These are phyloP conservation scores for Alternaria hordeiaustralica DNA, from an alignment of 2,329 filamentous ascomycete genomes.

Conservation along the genomic window DNA sequence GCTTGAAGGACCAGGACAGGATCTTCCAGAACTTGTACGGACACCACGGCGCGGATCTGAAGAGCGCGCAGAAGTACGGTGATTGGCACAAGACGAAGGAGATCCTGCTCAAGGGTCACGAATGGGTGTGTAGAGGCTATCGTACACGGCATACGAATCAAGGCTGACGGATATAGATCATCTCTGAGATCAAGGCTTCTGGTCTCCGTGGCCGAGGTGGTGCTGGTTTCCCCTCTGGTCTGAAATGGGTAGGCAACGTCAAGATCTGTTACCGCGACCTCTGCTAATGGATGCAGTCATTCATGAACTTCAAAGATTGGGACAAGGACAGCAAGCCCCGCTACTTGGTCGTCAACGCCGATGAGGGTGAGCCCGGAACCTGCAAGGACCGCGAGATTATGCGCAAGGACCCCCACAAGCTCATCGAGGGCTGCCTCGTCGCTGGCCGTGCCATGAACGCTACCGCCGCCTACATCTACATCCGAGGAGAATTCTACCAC, in stretches of 20 bases:
- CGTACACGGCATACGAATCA: background rate
- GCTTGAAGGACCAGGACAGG: slow-evolving; percentile 92
- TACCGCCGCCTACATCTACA: slow-evolving; percentile 98
- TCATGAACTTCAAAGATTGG: slow-evolving; percentile 99
- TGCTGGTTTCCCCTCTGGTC: slow-evolving; percentile 94
- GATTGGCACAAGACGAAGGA: slow-evolving; percentile 99
- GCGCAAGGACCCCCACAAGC: slow-evolving; percentile 99
- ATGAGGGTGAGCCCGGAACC: slow-evolving; percentile 97
- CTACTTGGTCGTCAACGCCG: slow-evolving; percentile 97
- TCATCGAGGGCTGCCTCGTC: slow-evolving; percentile 94
- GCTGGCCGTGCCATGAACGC: slow-evolving; percentile 99
- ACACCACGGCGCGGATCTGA: slow-evolving; percentile 87
- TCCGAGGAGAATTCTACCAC: slow-evolving; percentile 96
- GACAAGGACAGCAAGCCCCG: slow-evolving; percentile 96
- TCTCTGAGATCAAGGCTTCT: slow-evolving; percentile 95
- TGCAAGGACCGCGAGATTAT: slow-evolving; percentile 99
- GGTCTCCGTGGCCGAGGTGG: slow-evolving; percentile 94
- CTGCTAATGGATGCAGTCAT: slow-evolving; percentile 68
- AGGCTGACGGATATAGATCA: slow-evolving; percentile 67
- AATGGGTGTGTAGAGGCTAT: slow-evolving; percentile 68
- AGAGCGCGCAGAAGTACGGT: slow-evolving; percentile 95
- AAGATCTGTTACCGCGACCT: background rate
- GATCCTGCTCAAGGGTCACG: slow-evolving; percentile 94
- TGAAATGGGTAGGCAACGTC: slow-evolving; percentile 84
- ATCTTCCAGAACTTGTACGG: slow-evolving; percentile 99